These are phyloP conservation scores for Hericium rajendrae DNA, from an alignment of 768 basidiomycete species.

Conservation along the genomic window DNA sequence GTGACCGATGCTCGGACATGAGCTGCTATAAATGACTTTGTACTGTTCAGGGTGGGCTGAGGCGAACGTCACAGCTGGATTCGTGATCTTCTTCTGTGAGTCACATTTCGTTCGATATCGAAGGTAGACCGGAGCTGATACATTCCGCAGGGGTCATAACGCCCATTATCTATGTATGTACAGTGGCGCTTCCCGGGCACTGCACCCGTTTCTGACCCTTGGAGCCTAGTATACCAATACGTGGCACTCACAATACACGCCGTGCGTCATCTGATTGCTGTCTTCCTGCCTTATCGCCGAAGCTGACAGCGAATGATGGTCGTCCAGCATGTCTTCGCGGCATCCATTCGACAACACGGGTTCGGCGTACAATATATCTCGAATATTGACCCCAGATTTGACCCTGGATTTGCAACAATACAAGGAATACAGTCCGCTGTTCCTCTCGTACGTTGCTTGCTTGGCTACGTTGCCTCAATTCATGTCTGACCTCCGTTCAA, in stretches of 20 bases:
- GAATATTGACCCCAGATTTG: slow-evolving; percentile 27
- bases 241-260: slow-evolving; percentile 26
- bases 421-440: slow-evolving; percentile 34
- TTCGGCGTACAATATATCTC: slow-evolving; percentile 28
- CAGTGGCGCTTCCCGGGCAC: background rate
- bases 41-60: slow-evolving; percentile 50
- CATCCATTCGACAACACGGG: slow-evolving; percentile 36
- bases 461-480: slow-evolving; percentile 47
- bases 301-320: background rate
- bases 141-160: slow-evolving; percentile 26
- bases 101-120: background rate
- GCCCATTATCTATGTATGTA: slow-evolving; percentile 25
- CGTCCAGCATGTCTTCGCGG: slow-evolving; percentile 30
- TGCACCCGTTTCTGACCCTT: background rate
- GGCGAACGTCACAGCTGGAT: slow-evolving; percentile 52
- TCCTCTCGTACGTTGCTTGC: slow-evolving; percentile 31
- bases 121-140: background rate
- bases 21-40: background rate
- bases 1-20: background rate
- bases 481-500: background rate
- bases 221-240: slow-evolving; percentile 23
- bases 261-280: slow-evolving; percentile 20
- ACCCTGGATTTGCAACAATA: slow-evolving; percentile 29
- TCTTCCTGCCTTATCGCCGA: background rate
- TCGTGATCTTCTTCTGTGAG: slow-evolving; percentile 36